Percentiles rank a stretch among this genome's conserved stretches.
Conservation (phyloP, 176 grass and related monocot species). For the Raddia guianensis region DNA sequence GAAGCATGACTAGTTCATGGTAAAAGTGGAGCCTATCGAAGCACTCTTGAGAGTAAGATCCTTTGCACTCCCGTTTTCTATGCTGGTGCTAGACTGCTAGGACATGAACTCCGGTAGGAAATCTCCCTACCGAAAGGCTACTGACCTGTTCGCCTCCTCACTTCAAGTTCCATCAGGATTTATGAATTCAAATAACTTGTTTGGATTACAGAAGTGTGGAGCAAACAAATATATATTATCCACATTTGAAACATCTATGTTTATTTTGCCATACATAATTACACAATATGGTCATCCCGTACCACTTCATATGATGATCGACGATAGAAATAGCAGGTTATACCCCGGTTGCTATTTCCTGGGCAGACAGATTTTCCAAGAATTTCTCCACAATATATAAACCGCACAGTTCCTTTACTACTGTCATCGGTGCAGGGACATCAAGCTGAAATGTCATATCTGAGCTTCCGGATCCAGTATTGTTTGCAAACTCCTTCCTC, state of each 20-base stretch:
- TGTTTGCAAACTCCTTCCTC: slow-evolving; percentile 44
- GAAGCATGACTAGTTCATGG: no score
- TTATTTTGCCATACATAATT: not conserved
- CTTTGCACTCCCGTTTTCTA: no score
- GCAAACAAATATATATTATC: not conserved
- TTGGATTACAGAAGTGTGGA: not conserved
- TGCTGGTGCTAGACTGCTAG: no score
- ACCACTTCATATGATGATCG: not conserved
- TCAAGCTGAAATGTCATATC: slow-evolving; percentile 48
- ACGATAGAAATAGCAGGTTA: not conserved
- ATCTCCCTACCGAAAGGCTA: no score
- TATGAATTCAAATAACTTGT: not conserved
- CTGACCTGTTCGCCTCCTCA: no score
- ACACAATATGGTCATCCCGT: not conserved
- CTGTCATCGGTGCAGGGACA: slow-evolving; percentile 71
- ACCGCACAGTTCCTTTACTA: slow-evolving; percentile 71
- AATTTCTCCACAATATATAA: slow-evolving; percentile 73
- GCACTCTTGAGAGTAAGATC: no score
- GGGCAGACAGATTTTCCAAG: slow-evolving; percentile 32
- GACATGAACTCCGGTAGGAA: no score
- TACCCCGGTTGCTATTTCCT: not conserved
- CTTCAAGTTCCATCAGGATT: not conserved
- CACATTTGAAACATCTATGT: not conserved
- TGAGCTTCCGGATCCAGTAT: slow-evolving; percentile 10
- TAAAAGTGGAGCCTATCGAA: no score